Evolutionary conservation across 108 stramenopile genomes (phyloP), one percentile per base, ranked within the genome.

Genomic region (Bacterosira constricta): DNA sequence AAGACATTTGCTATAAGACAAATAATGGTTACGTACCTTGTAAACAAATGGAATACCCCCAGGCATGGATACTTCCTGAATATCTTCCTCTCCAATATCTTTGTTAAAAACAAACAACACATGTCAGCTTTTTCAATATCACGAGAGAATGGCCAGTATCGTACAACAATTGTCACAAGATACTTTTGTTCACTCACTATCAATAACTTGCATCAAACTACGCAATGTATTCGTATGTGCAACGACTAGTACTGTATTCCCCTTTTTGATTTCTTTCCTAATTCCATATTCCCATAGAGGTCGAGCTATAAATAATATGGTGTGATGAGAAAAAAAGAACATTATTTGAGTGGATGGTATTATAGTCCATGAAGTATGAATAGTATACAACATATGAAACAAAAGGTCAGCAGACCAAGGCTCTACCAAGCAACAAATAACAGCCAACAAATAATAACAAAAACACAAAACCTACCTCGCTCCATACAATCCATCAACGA

Each of bases 161-260:
- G n/a, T n/a, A 12, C 3, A 34, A 31, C 53, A 32, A 25, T 8
- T 5, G 31, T 30, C 10, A 27, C 46, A 6, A 35, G 11, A 11
- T 9, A 34, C 17, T 20, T 17, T 30, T 39, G 37, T 31, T 34
- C 31, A 53, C 66, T 58, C 54, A 75, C 70, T 59, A 58, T 90
- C 89, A 46, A 90, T 78, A 49, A 81, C 76, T 74, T 83, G 85
- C 46, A 90, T 75, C 37, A 95, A 63, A 7, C 88, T 88, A 18
- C 94, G 81, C 5, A 95, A 66, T 5, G 82, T 74, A 69, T 95
- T 91, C 12, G 85, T 77, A 78, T 95, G 94, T 1, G 87, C 94
- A 36, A 91, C 88, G 2, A 95, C 86, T 44, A 92, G 46, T 0
- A 95, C 91, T 42, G 78, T 91, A 36, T 83, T 80, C 7, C 94